Base-by-base conservation (phyloP, 345 rosid genomes). In the Garcia nutans region DNA sequence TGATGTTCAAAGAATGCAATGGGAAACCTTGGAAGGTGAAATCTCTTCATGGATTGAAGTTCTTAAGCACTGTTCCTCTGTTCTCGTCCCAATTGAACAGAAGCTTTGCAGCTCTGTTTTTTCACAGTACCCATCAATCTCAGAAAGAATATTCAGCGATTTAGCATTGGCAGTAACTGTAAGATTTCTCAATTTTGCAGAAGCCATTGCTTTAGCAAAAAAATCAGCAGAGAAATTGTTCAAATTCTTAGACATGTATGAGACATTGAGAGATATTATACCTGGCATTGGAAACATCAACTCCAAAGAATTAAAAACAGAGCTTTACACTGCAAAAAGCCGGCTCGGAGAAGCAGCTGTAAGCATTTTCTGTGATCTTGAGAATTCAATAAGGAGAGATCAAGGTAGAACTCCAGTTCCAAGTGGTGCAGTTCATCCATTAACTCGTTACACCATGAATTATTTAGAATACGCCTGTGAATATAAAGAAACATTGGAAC, bases 361-460 rank as follows among this genome's bases (percentile, higher is more conserved):
- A 19, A 31, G 57, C 65, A 73, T 73, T 33, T 78, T 78, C 56
- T 59, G 77, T 10, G 74, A 78, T 55, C 64, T 78, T 10, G 81
- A 78, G 55, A 78, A 73, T 61, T 78, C 81, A 17, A 78, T 78
- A 50, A 61, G 64, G 63, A 57, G 74, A 13, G 81, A 78, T 23
- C 42, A 59, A 6, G 68, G 81, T 22, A 67, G 55, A 59, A 73
- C 70, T 47, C 74, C 81, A 1, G 81, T 73, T 0, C 81, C 81
- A 7, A 78, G 81, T 31, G 81, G 81, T 2, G 77, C 74, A 23
- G 81, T 78, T 22, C 81, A 78, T 23, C 81, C 81, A 1, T 54
- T 78, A 47, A 78, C 81, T 9, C 77, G 81, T n/a, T 78, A 78
- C 68, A 78, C 81, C 17, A 78, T 78, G 81, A 78, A 78, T 62